These are phyloP conservation scores for Bacidia gigantensis DNA, from an alignment of 495 filamentous ascomycete species.

Conservation along the genomic window DNA sequence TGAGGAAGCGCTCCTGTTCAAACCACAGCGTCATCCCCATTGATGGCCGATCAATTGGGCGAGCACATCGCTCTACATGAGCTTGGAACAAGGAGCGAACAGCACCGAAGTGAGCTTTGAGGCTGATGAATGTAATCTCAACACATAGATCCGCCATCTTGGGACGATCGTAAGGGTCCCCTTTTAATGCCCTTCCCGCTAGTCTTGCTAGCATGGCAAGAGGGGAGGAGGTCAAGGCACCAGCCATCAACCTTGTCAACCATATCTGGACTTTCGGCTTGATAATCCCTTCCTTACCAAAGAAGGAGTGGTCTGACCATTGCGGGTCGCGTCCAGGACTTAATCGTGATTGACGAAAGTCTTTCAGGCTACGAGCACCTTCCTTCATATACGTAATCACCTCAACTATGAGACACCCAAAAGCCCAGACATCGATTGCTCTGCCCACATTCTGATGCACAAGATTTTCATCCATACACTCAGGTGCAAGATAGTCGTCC, in stretches of 20 bases:
- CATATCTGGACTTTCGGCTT: neutral
- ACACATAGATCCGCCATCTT: no score
- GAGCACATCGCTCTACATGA: no score
- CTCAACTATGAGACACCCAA: slow-evolving; percentile 73
- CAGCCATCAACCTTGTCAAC: neutral
- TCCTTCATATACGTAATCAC: neutral
- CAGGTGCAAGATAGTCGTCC: slow-evolving; percentile 7
- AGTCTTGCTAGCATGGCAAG: no score
- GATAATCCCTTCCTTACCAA: neutral
- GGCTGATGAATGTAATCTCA: no score
- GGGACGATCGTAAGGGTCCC: neutral
- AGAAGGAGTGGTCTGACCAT: neutral
- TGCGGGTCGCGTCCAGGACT: neutral
- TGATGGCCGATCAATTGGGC: no score
- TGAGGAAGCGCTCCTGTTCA: no score
- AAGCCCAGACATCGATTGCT: slow-evolving; percentile 90
- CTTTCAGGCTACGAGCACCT: neutral
- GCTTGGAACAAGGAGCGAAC: no score
- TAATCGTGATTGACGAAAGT: neutral
- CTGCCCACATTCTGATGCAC: neutral
- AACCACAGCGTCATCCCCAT: no score
- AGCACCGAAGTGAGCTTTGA: no score
- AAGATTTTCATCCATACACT: neutral
- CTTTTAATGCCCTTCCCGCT: neutral
- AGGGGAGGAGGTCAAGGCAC: no score